These are phyloP conservation scores for Trypanosoma avium DNA, from an alignment of 208 protist genomes.

Conservation along the genomic window DNA sequence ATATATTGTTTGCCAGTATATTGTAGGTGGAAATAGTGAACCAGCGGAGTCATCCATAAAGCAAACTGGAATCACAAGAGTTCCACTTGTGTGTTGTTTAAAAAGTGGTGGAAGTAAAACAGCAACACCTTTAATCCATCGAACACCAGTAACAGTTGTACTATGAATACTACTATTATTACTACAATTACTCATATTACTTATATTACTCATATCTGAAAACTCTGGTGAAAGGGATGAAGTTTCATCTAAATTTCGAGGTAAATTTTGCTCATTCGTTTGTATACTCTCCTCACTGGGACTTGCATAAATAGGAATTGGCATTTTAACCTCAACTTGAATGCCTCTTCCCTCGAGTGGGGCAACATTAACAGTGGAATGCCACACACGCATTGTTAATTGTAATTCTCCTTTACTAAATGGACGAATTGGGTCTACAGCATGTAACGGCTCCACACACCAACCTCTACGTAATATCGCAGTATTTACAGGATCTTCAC, in stretches of 20 bases:
- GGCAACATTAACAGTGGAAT: slow-evolving; percentile 22
- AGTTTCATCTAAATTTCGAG: not conserved
- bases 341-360: slow-evolving; percentile 13
- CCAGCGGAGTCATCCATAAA: slow-evolving; percentile 10
- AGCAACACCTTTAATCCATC: slow-evolving; percentile 21
- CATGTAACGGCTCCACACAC: slow-evolving; percentile 56
- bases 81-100: slow-evolving; percentile 30
- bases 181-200: not conserved
- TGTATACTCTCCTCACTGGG: not conserved
- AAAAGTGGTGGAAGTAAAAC: slow-evolving; percentile 28
- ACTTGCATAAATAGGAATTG: slow-evolving; percentile 19
- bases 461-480: slow-evolving; percentile 32
- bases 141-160: slow-evolving; percentile 36
- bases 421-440: slow-evolving; percentile 28
- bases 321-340: slow-evolving; percentile 22
- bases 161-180: slow-evolving; percentile 14
- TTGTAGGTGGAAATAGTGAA: not conserved
- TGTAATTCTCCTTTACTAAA: slow-evolving; percentile 8
- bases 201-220: not conserved
- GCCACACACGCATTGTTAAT: slow-evolving; percentile 29
- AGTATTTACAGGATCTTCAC: not conserved
- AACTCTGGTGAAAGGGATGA: too few species aligned
- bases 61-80: slow-evolving; percentile 26
- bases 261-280: too few species aligned
- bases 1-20: slow-evolving; percentile 37